phyloP scores from a whole-genome alignment of 176 grass and related monocot genomes.

The Raddia distichophylla region DNA sequence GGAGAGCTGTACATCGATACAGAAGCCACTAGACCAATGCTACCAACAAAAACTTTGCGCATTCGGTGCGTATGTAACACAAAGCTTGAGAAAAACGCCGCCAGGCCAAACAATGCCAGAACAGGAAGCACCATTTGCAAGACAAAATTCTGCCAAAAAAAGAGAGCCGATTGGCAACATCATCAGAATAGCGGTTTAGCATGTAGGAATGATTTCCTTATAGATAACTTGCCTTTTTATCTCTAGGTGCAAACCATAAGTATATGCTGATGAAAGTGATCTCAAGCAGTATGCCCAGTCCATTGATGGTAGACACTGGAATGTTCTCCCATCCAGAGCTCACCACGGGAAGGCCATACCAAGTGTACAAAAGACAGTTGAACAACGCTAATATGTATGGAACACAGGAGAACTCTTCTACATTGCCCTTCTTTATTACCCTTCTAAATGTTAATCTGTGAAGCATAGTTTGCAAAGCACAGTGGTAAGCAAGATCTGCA shows the following conservation, averaged over 20 bases:
- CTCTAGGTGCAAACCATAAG: conserved; percentile 51
- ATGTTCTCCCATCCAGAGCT: conserved; percentile 66
- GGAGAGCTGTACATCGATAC: conserved; percentile 77
- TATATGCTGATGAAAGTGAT: conserved; percentile 62
- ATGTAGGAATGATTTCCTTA: not conserved
- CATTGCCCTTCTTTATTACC: conserved; percentile 55
- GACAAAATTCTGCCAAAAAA: conserved; percentile 48
- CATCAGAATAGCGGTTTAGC: not conserved
- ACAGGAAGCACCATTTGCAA: conserved; percentile 47
- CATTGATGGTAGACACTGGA: conserved; percentile 61
- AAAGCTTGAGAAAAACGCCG: conserved; percentile 45
- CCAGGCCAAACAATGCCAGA: conserved; percentile 41
- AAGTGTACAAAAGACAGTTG: conserved; percentile 75
- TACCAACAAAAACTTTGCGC: conserved; percentile 59
- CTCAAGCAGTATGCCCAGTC: conserved; percentile 62
- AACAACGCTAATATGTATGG: conserved; percentile 62
- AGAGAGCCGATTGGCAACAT: not conserved
- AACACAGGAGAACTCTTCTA: conserved; percentile 66
- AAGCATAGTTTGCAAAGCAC: not conserved
- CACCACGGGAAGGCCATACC: conserved; percentile 70
- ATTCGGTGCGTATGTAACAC: conserved; percentile 38
- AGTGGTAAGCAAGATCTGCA: not conserved
- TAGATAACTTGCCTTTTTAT: conserved; percentile 48
- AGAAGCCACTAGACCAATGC: conserved; percentile 65
- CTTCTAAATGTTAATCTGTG: conserved; percentile 64